Conservation (phyloP, 1,284 basidiomycete genomes). For the Malassezia vespertilionis region DNA sequence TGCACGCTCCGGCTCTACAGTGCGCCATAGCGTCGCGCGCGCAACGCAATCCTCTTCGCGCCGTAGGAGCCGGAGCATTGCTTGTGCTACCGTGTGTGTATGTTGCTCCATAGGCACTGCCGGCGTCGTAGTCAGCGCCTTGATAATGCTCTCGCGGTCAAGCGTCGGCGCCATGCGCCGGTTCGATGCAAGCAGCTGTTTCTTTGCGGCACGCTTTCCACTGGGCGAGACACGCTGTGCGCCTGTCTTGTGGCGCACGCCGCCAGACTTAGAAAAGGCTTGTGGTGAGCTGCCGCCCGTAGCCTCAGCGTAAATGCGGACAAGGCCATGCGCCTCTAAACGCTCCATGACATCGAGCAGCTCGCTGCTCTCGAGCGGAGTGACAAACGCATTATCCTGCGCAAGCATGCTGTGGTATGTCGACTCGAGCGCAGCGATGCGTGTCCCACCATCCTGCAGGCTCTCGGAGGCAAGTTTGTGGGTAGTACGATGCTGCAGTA, state of each 20-base stretch:
- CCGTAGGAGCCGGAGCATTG: constrained; percentile 10
- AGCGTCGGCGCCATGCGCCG: constrained; percentile 17
- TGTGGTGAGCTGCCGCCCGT: constrained; percentile 9
- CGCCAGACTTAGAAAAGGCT: constrained; percentile 2
- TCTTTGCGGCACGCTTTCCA: constrained; percentile 35
- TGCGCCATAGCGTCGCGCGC: constrained; percentile 13
- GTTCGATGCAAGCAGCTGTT: constrained; percentile 30
- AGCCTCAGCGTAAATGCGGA: constrained; percentile 24
- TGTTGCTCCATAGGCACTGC: constrained; percentile 1
- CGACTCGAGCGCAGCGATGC: constrained; percentile 30
- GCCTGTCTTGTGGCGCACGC: not conserved
- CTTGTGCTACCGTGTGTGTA: constrained; percentile 13
- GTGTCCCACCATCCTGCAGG: constrained; percentile 9
- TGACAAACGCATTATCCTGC: constrained; percentile 25
- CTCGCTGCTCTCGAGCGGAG: constrained; percentile 33
- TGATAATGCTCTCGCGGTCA: constrained; percentile 11
- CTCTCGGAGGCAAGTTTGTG: constrained; percentile 11
- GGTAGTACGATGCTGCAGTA: constrained; percentile 23
- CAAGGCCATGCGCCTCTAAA: constrained; percentile 39
- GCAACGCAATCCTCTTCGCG: constrained; percentile 5
- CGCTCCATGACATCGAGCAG: constrained; percentile 40
- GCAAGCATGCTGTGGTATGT: constrained; percentile 33
- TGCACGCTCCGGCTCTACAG: not conserved
- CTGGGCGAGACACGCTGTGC: constrained; percentile 23
- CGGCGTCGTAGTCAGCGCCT: constrained; percentile 11